Percentiles rank a stretch among this genome's conserved stretches.
Evolutionary conservation across 306 rosid genomes (phyloP).

Genomic region (Datisca glomerata): DNA sequence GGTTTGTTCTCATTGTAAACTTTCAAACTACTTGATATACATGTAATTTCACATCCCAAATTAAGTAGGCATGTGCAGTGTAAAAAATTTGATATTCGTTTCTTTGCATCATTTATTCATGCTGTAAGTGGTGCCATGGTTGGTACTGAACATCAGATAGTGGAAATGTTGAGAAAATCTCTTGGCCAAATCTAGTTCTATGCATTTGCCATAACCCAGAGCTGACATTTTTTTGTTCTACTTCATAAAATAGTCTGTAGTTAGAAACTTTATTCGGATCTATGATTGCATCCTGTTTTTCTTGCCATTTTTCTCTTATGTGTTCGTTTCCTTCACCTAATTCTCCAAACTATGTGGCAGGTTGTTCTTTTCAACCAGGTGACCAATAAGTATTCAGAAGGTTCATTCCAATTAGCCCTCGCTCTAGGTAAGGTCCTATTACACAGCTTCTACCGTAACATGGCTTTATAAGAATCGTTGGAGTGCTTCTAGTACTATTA

Average conservation of each 20-base stretch:
- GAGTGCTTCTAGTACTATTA: too few species aligned
- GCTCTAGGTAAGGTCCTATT: constrained; percentile 51
- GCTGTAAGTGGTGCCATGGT: too few species aligned
- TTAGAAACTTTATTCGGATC: not conserved
- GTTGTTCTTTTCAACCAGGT: constrained; percentile 90
- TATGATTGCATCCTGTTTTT: not conserved
- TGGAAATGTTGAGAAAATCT: not conserved
- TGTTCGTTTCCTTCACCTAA: not conserved
- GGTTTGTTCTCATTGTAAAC: constrained; percentile 12
- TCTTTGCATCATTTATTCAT: too few species aligned
- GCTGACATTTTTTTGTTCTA: too few species aligned
- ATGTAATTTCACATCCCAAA: too few species aligned
- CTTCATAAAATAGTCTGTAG: too few species aligned
- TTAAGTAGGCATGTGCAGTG: too few species aligned
- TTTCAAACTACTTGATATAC: not conserved
- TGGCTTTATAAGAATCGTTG: not conserved
- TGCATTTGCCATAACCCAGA: too few species aligned
- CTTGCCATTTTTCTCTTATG: not conserved
- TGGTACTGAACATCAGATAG: not conserved
- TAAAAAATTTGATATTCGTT: not conserved
- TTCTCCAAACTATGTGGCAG: constrained; percentile 26
- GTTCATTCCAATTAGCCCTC: constrained; percentile 80
- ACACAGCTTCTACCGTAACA: not conserved
- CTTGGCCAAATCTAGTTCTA: too few species aligned
- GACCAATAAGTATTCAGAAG: constrained; percentile 64